Evolutionary conservation across 2,329 filamentous ascomycete genomes (phyloP).

Genomic region (Colletotrichum falcatum): DNA sequence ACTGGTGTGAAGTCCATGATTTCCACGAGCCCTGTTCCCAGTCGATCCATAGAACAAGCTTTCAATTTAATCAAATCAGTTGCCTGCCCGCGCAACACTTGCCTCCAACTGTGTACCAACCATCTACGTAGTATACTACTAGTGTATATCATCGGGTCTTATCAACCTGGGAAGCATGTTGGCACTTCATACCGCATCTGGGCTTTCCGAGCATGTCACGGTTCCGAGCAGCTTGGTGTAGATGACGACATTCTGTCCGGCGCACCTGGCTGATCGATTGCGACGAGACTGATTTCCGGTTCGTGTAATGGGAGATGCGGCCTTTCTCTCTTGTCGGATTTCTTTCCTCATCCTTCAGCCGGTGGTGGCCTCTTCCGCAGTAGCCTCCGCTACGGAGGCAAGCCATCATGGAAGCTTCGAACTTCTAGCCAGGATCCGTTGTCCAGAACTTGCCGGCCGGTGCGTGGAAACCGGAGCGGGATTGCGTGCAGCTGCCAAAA

Average conservation of each 20-base stretch:
- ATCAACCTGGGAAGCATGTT: background rate
- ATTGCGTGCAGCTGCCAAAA: conserved; percentile 41
- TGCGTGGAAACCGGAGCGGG: conserved; percentile 27
- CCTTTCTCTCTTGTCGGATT: background rate
- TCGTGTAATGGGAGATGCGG: conserved; percentile 5
- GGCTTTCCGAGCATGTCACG: background rate
- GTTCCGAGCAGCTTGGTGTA: background rate
- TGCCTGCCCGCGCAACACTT: conserved; percentile 7
- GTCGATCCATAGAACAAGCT: conserved; percentile 28
- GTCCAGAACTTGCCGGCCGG: conserved; percentile 28
- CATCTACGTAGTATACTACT: background rate
- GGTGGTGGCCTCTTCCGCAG: background rate
- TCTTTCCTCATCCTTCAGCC: background rate
- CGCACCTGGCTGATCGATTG: background rate
- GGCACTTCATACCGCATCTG: background rate
- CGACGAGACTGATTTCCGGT: background rate
- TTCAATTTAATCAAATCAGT: conserved; percentile 39
- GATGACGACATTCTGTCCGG: background rate
- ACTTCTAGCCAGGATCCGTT: conserved; percentile 32
- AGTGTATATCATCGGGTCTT: background rate
- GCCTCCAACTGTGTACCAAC: conserved; percentile 17
- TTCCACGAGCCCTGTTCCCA: conserved; percentile 27
- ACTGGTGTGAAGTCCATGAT: conserved; percentile 15
- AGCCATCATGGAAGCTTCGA: conserved; percentile 26
- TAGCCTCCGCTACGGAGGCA: background rate